Base-by-base conservation (phyloP, 257 asterid genomes). In the Vinca minor region DNA sequence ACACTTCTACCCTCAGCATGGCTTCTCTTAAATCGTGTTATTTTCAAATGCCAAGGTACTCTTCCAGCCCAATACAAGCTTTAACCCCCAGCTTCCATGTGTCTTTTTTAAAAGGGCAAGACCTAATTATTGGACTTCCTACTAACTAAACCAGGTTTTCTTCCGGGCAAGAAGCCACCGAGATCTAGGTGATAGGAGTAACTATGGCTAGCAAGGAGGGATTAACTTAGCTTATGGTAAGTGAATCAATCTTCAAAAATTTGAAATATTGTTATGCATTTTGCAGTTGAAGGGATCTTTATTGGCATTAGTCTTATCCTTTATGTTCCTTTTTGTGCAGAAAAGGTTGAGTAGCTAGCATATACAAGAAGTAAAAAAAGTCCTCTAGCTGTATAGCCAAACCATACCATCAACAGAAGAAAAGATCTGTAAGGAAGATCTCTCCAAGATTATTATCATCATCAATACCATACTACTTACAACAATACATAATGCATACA, bases 31-130 rank as follows among this genome's bases (percentile, higher is more conserved):
- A 79, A 54, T 73, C 97, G 9, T 85, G 91, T 63, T 77, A 69
- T 77, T 69, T 79, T 65, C 92, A 87, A 75, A 83, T 83, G 82
- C 86, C 95, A 44, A 87, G 95, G 97, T 89, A 79, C 26, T 44
- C 5, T 23, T 44, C 50, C 4, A 31, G 7, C 26, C 10, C 35
- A 31, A 31, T 15, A 32, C 2, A 18, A 3, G 3, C 5, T 31
- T 5, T 1, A 6, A 14, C 23, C 5, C 0, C 7, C 3, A 7
- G 20, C n/a, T 38, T 13, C 0, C 6, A 20, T 21, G 9, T 18
- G 10, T 50, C 11, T 2, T 25, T 1, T 9, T 59, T 21, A 4
- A 11, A 38, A 11, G 35, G 21, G 1, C 9, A 56, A 31, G 21
- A 17, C 62, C 42, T 56, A 56, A 56, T 6, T 17, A 56, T 17